phyloP scores from a whole-genome alignment of 2,329 filamentous ascomycete species.

The Hirsutella minnesotensis region DNA sequence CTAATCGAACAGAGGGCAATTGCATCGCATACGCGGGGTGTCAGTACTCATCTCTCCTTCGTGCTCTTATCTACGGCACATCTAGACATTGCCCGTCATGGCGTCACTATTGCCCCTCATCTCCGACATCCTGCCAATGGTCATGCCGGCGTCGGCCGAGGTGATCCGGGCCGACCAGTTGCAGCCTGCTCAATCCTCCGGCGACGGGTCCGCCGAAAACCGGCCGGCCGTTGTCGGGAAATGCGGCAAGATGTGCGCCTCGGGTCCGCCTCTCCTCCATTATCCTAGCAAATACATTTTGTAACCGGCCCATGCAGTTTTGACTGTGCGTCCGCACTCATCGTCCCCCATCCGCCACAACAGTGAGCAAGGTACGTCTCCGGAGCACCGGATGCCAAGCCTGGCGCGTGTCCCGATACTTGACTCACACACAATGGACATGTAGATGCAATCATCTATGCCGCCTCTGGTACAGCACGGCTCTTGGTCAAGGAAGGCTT shows the following conservation, averaged over 20 bases:
- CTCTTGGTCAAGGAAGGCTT: conserved; percentile 47
- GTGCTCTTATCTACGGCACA: too few species aligned
- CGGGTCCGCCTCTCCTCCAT: conserved; percentile 31
- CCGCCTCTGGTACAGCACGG: conserved; percentile 46
- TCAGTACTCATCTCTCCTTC: too few species aligned
- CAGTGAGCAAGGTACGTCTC: conserved; percentile 47
- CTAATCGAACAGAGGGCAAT: too few species aligned
- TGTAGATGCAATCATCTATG: conserved; percentile 57
- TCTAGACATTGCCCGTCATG: conserved; percentile 22
- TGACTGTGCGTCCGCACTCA: conserved; percentile 51
- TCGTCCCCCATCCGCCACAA: conserved; percentile 56
- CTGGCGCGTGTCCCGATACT: background rate
- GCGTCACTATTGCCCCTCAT: conserved; percentile 42
- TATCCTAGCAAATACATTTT: conserved; percentile 4
- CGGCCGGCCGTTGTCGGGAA: conserved; percentile 49
- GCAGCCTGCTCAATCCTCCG: conserved; percentile 23
- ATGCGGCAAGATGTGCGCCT: conserved; percentile 55
- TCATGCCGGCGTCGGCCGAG: conserved; percentile 45
- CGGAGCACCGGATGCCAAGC: too few species aligned
- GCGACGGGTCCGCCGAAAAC: conserved; percentile 19
- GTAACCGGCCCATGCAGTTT: conserved; percentile 29
- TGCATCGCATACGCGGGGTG: too few species aligned
- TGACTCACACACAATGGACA: background rate
- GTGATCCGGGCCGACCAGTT: conserved; percentile 38
- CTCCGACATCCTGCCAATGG: conserved; percentile 47